Conservation (phyloP, 805 yeast genomes). For the Saturnispora bothae region DNA sequence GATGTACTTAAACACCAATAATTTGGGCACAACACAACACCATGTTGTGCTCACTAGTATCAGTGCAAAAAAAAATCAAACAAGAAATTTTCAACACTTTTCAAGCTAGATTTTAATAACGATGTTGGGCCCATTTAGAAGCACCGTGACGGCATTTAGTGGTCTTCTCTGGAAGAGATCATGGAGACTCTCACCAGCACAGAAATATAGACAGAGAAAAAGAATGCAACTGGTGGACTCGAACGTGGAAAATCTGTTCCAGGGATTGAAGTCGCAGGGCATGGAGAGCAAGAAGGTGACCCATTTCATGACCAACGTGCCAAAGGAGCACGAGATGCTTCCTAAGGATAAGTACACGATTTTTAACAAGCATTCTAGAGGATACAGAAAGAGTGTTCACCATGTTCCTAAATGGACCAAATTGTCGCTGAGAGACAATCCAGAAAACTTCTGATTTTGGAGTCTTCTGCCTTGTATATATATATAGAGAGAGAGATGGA, state of each 20-base stretch:
- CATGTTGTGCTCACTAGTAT: too few species aligned
- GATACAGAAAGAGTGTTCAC: slow-evolving; percentile 84
- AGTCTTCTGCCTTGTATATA: neutral
- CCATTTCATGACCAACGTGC: slow-evolving; percentile 39
- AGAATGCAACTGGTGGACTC: slow-evolving; percentile 76
- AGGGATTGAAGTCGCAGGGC: slow-evolving; percentile 33
- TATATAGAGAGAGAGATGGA: too few species aligned
- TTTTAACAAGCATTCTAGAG: slow-evolving; percentile 60
- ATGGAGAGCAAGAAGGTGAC: slow-evolving; percentile 26
- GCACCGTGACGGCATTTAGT: slow-evolving; percentile 46
- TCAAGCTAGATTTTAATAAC: neutral
- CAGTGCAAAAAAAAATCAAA: neutral
- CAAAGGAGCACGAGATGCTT: slow-evolving; percentile 72
- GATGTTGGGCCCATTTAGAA: slow-evolving; percentile 53
- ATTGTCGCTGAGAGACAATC: slow-evolving; percentile 68
- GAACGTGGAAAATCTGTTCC: slow-evolving; percentile 55
- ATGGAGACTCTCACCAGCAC: slow-evolving; percentile 68
- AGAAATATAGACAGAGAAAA: slow-evolving; percentile 74
- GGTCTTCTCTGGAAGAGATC: slow-evolving; percentile 77
- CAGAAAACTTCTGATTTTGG: slow-evolving; percentile 44
- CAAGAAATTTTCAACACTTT: neutral
- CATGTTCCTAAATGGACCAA: slow-evolving; percentile 89
- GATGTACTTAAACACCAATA: too few species aligned
- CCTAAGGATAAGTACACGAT: slow-evolving; percentile 81
- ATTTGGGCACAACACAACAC: too few species aligned